Conservation (phyloP, 495 filamentous ascomycete genomes). For the Trichocladium uniseriatum region DNA sequence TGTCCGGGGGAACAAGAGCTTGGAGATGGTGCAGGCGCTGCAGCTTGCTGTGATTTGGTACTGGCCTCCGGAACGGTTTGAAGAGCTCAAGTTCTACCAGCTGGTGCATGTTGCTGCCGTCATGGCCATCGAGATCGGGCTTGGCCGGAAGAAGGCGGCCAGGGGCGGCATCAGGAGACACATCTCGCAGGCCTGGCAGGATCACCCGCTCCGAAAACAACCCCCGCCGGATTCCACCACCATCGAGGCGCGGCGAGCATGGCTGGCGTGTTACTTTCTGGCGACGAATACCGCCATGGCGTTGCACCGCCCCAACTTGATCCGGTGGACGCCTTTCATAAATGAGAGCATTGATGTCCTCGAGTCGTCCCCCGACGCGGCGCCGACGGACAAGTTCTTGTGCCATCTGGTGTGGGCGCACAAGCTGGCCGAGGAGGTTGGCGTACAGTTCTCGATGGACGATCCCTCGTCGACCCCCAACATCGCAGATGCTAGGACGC, state of each 20-base stretch:
- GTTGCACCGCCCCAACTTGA: slow-evolving; percentile 68
- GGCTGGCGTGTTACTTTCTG: slow-evolving; percentile 75
- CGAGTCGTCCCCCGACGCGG: slow-evolving; percentile 58
- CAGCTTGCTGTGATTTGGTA: slow-evolving; percentile 71
- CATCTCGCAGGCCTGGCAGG: slow-evolving; percentile 35
- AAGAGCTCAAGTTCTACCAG: slow-evolving; percentile 88
- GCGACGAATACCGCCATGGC: slow-evolving; percentile 64
- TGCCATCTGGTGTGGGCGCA: slow-evolving; percentile 70
- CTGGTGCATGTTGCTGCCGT: slow-evolving; percentile 73
- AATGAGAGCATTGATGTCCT: slow-evolving; percentile 71
- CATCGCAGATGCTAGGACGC: slow-evolving; percentile 65
- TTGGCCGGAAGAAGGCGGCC: slow-evolving; percentile 48
- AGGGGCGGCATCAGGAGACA: slow-evolving; percentile 29
- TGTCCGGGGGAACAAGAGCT: slow-evolving; percentile 66
- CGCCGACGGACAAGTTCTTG: slow-evolving; percentile 61
- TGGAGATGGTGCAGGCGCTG: slow-evolving; percentile 80
- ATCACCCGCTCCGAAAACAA: slow-evolving; percentile 41
- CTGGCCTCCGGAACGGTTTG: slow-evolving; percentile 68
- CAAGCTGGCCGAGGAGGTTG: slow-evolving; percentile 73
- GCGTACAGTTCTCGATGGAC: slow-evolving; percentile 66
- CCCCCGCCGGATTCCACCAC: slow-evolving; percentile 50
- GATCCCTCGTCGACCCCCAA: slow-evolving; percentile 53
- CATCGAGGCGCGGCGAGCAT: slow-evolving; percentile 66
- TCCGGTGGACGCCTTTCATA: slow-evolving; percentile 79
- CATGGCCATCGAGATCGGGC: slow-evolving; percentile 81